Evolutionary conservation across 176 grass and related monocot genomes (phyloP), one percentile per base, ranked within the genome.

Genomic region (Phoenix roebelenii): DNA sequence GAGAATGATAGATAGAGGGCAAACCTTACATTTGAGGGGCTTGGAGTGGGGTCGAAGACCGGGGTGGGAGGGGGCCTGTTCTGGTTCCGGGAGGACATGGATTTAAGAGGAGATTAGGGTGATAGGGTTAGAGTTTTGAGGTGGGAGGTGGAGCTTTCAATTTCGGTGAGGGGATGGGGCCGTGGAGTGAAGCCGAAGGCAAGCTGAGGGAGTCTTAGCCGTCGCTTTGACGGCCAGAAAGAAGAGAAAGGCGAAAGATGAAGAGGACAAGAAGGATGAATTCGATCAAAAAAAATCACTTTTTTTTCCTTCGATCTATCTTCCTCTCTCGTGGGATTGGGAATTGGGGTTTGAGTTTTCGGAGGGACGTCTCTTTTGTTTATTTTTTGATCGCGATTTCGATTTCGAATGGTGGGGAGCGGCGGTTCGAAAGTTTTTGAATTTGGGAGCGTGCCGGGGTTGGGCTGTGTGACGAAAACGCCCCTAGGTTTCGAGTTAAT

Each of bases 381-480:
- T 7, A 20, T 39, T 82, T 85, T 74, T 72, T 35, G 52, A 26
- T 14, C 30, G 9, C 25, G 28, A 7, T n/a, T 55, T 44, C 35
- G 9, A 12, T 44, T 12, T 44, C 35, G 9, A 44, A 44, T 44
- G n/a, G 48, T 26, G 16, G 63, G 70, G 39, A 54, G n/a, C 26
- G 55, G 74, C 66, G 61, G 29, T 57, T 79, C 89, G 79, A 77
- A 95, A 68, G 71, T 71, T 87, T 96, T 95, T 81, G 86, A 95
- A 87, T 23, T 49, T 44, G 5, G 19, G 18, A 23, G 29, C 53
- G 30, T 54, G 52, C 15, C 10, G 20, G 4, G 12, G 1, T 39
- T 39, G 7, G 7, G 30, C 10, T 3, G 35, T 44, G 0, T 44
- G 35, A 44, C 35, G 35, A 44, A 44, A 44, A 44, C 12, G 10